Evolutionary conservation across 352 stramenopile species (phyloP).

Genomic region (Globisporangium uncinulatum): DNA sequence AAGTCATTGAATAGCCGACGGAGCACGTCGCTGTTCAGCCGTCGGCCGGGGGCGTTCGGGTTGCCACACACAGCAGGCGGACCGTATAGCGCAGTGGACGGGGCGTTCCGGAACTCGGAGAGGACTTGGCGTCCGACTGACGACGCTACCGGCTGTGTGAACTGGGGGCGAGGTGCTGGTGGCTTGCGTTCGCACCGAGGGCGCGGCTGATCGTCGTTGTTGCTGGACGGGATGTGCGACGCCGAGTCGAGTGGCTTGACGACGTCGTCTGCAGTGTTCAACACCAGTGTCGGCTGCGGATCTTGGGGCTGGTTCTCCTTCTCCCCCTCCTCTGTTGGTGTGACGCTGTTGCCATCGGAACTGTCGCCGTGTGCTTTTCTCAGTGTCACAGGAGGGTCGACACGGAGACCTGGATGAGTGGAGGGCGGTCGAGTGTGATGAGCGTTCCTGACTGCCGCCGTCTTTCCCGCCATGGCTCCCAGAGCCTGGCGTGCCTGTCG

Average conservation of each 20-base stretch:
- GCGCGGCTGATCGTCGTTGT: neutral
- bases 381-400: too few species aligned
- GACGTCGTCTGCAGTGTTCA: too few species aligned
- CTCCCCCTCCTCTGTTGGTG: neutral
- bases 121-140: constrained; percentile 62
- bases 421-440: too few species aligned
- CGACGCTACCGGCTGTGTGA: constrained; percentile 11
- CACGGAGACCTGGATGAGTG: too few species aligned
- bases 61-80: constrained; percentile 16
- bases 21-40: constrained; percentile 49
- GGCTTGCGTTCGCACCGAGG: neutral
- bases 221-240: too few species aligned
- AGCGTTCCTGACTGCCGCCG: too few species aligned
- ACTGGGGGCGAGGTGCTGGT: neutral
- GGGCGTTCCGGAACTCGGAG: constrained; percentile 65
- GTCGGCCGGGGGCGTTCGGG: neutral
- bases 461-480: too few species aligned
- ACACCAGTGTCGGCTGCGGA: neutral
- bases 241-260: too few species aligned
- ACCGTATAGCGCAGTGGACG: constrained; percentile 54
- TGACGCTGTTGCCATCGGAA: neutral
- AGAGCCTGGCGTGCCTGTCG: too few species aligned
- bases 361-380: neutral
- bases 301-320: constrained; percentile 6
- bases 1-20: constrained; percentile 77